These are phyloP conservation scores for Aspergillus aculeatus DNA, from an alignment of 2,329 filamentous ascomycete species.

Conservation along the genomic window DNA sequence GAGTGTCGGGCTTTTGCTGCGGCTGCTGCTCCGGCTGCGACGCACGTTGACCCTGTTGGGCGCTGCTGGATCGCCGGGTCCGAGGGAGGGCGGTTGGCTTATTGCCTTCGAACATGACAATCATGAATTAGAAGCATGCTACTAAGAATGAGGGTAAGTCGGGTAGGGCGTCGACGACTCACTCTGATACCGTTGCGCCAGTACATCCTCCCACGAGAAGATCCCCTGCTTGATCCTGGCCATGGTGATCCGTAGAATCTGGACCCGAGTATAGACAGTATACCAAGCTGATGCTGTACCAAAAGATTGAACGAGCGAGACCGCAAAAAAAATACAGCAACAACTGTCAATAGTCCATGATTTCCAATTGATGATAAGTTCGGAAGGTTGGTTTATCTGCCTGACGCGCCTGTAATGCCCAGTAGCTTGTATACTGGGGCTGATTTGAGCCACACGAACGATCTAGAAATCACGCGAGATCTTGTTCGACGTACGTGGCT, in stretches of 20 bases:
- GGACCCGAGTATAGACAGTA: too few species aligned
- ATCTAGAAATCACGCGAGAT: slow-evolving; percentile 16
- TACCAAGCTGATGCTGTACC: background rate
- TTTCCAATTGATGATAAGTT: background rate
- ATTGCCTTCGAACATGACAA: slow-evolving; percentile 21
- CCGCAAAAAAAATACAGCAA: background rate
- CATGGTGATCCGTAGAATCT: slow-evolving; percentile 21
- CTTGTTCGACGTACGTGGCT: slow-evolving; percentile 5
- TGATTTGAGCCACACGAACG: background rate
- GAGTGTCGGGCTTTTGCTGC: slow-evolving; percentile 9
- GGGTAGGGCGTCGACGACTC: slow-evolving; percentile 11
- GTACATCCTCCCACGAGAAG: slow-evolving; percentile 43
- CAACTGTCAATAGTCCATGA: slow-evolving; percentile 6
- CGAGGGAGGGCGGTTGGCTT: slow-evolving; percentile 28
- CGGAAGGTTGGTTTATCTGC: too few species aligned
- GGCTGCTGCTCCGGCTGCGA: background rate
- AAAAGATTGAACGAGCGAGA: background rate
- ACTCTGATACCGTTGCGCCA: slow-evolving; percentile 42
- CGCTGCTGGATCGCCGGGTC: slow-evolving; percentile 14
- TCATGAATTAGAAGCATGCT: background rate
- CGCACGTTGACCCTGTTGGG: slow-evolving; percentile 6
- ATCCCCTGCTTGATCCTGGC: slow-evolving; percentile 36
- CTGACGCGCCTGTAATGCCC: too few species aligned
- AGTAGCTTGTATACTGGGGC: background rate
- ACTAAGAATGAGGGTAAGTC: background rate